These are phyloP conservation scores for Pseudocercospora pini-densiflorae DNA, from an alignment of 2,329 filamentous ascomycete species.

Conservation along the genomic window DNA sequence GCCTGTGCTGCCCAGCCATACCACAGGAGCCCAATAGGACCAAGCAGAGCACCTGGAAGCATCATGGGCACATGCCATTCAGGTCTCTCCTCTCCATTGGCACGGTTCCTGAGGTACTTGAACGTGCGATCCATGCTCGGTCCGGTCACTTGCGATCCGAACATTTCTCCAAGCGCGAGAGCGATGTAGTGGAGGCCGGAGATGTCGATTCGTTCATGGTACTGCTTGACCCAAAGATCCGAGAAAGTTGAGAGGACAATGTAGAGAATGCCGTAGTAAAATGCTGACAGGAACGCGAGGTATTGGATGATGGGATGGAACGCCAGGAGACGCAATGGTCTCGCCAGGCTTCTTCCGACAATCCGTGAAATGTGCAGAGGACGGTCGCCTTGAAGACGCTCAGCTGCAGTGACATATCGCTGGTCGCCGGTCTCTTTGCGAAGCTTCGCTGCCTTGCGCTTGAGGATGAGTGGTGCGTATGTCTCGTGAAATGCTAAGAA, in stretches of 20 bases:
- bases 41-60: constrained; percentile 24
- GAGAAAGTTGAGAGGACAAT: constrained; percentile 51
- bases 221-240: constrained; percentile 42
- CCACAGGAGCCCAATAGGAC: constrained; percentile 43
- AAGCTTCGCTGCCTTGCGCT: constrained; percentile 42
- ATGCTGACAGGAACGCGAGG: constrained; percentile 16
- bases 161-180: constrained; percentile 47
- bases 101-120: constrained; percentile 11
- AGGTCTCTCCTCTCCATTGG: constrained; percentile 18
- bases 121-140: constrained; percentile 25
- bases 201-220: constrained; percentile 42
- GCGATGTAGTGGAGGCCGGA: constrained; percentile 50
- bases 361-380: constrained; percentile 14
- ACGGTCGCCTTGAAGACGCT: constrained; percentile 14
- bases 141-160: constrained; percentile 25
- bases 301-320: constrained; percentile 29
- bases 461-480: constrained; percentile 44
- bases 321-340: constrained; percentile 35
- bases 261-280: constrained; percentile 37
- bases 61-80: constrained; percentile 33
- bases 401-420: constrained; percentile 59
- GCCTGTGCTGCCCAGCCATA: constrained; percentile 53
- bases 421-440: constrained; percentile 45
- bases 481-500: constrained; percentile 44
- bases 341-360: constrained; percentile 46